A percentile compares a stretch with the other conserved stretches of the same genome.
Conservation (phyloP, 177 flowering plant genomes). For the Vitis hybrid region DNA sequence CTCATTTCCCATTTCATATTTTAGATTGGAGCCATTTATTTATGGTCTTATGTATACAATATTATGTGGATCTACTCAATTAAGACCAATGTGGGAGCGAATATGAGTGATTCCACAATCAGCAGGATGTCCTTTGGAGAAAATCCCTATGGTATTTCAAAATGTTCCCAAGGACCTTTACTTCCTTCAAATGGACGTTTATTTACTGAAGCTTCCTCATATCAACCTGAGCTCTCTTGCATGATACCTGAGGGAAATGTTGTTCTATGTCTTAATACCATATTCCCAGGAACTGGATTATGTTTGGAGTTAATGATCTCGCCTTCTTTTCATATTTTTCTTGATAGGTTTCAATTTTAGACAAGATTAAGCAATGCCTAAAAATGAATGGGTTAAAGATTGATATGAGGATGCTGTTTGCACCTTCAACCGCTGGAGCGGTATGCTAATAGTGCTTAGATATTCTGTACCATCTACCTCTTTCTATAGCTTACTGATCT, state of each 20-base stretch:
- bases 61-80: constrained; percentile 48
- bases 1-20: background rate
- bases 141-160: too few species aligned
- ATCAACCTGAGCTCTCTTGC: constrained; percentile 12
- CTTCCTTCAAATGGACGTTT: constrained; percentile 21
- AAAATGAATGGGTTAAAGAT: background rate
- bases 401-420: constrained; percentile 19
- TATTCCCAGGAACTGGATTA: too few species aligned
- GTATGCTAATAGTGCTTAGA: constrained; percentile 13
- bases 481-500: background rate
- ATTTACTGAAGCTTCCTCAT: constrained; percentile 16
- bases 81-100: constrained; percentile 8
- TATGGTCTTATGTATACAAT: constrained; percentile 70
- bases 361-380: constrained; percentile 4
- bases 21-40: constrained; percentile 62
- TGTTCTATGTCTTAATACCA: background rate
- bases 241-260: constrained; percentile 13
- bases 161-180: constrained; percentile 9
- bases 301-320: background rate
- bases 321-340: background rate
- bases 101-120: too few species aligned
- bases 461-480: too few species aligned
- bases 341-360: constrained; percentile 9
- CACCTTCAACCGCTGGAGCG: constrained; percentile 35
- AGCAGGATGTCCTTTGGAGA: too few species aligned